Base-by-base conservation (phyloP, 2,329 filamentous ascomycete species). In the Clarireedia monteithiana region DNA sequence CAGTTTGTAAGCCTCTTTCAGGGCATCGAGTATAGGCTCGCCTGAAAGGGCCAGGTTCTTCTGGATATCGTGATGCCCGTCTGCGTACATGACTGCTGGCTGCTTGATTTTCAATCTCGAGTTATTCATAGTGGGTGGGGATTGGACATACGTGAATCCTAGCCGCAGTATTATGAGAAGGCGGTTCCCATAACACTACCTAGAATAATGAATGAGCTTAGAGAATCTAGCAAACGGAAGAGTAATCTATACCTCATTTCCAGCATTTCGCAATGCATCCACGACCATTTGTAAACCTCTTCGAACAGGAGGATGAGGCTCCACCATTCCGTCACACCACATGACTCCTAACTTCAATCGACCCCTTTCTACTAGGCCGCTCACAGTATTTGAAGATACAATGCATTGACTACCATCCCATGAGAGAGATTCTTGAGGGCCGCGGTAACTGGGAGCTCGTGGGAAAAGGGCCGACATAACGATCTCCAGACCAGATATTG, bases 271-370 rank as follows among this genome's bases (percentile, higher is more conserved):
- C 17, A 57, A 42, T 42, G 50, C 27, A 6, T 12, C n/a, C 0
- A 53, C 45, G n/a, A 78, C 72, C 7, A 76, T 74, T 2, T 72
- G 66, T 6, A 85, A 60, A 0, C 77, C 80, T 4, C 82, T 71
- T 3, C 68, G 65, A 39, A 85, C 73, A 2, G 83, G 82, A 3
- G 82, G 82, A 42, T 81, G 78, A 7, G 77, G 74, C 1, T 69
- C 69, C 15, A 77, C 74, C 2, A 71, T 55, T 0, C 75, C 75
- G 61, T 86, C 79, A 9, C 76, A 71, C 58, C 69, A 73, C 27
- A 83, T 63, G 0, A 85, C 67, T 0, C 75, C 83, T 60, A 85
- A 77, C 4, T 75, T 73, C 15, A 86, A 71, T 4, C 42, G 10
- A 27, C 4, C 12, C 40, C 34, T 71, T 68, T 2, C 10, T 34